Conservation (phyloP, 2,329 filamentous ascomycete species). For the Pseudogymnoascus pannorum region DNA sequence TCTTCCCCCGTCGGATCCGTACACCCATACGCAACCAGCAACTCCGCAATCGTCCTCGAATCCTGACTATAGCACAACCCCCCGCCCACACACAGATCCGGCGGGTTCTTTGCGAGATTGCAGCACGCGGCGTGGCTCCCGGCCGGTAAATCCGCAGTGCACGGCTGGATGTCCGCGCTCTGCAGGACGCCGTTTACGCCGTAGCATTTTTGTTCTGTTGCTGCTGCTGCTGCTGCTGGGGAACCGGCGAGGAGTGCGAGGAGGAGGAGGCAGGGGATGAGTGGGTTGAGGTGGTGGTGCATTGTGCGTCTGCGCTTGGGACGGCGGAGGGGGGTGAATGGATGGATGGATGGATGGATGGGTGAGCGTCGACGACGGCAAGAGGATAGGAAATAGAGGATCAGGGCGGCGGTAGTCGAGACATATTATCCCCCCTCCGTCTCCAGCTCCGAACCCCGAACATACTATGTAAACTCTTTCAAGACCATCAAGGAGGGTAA, state of each 20-base stretch:
- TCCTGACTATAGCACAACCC: neutral
- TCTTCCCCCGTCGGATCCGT: neutral
- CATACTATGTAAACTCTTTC: neutral
- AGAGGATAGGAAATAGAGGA: no score
- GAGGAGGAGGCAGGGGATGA: neutral
- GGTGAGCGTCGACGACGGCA: neutral
- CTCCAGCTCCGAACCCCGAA: neutral
- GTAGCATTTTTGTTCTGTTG: neutral
- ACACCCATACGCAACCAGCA: neutral
- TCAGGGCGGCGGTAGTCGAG: no score
- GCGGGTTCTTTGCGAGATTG: neutral
- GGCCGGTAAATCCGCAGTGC: neutral
- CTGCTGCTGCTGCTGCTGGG: no score
- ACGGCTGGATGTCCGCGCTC: neutral
- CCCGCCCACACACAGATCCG: neutral
- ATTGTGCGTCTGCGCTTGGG: neutral
- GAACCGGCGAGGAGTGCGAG: neutral
- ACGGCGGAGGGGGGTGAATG: neutral
- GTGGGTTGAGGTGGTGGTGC: neutral
- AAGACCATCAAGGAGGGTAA: neutral
- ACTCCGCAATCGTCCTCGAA: neutral
- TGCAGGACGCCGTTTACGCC: neutral
- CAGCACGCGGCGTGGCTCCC: neutral
- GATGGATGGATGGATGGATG: neutral
- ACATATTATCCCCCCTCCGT: no score